Conservation (phyloP, 2,329 filamentous ascomycete species). For the Aureobasidium sp. region DNA sequence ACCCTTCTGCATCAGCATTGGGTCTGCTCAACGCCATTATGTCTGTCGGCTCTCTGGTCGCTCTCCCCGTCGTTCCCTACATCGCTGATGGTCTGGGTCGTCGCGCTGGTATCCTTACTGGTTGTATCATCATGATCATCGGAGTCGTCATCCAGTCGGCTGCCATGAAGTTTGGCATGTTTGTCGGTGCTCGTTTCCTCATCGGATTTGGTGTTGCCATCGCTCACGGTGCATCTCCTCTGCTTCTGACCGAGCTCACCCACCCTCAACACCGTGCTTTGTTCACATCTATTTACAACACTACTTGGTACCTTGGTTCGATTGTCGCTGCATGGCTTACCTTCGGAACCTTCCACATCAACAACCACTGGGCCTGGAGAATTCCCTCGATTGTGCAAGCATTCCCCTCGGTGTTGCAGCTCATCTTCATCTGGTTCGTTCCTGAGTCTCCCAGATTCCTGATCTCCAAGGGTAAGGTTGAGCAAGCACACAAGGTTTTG, state of each 20-base stretch:
- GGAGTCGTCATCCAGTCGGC: constrained; percentile 33
- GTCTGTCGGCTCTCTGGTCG: constrained; percentile 43
- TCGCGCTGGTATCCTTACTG: constrained; percentile 42
- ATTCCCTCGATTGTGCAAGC: constrained; percentile 21
- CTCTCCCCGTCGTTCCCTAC: constrained; percentile 43
- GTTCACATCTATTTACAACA: constrained; percentile 44
- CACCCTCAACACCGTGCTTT: constrained; percentile 45
- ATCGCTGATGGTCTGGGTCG: constrained; percentile 43
- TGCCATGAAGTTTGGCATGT: constrained; percentile 52
- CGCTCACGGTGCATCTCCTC: constrained; percentile 28
- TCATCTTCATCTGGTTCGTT: constrained; percentile 45
- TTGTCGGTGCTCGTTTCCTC: constrained; percentile 38
- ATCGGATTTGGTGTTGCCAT: constrained; percentile 46
- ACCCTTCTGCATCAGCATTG: constrained; percentile 29
- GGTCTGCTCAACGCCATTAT: constrained; percentile 44
- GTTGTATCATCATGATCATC: constrained; percentile 40
- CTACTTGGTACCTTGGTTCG: constrained; percentile 29
- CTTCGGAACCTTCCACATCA: constrained; percentile 19
- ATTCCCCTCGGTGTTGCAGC: constrained; percentile 29
- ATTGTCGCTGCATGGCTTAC: constrained; percentile 22
- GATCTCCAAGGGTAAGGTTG: constrained; percentile 44
- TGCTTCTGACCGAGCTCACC: constrained; percentile 37
- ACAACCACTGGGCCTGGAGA: constrained; percentile 21
- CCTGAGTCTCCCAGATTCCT: constrained; percentile 55
- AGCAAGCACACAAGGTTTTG: constrained; percentile 47